phyloP scores from a whole-genome alignment of 1,284 basidiomycete genomes.

The Trichosporon asahii region DNA sequence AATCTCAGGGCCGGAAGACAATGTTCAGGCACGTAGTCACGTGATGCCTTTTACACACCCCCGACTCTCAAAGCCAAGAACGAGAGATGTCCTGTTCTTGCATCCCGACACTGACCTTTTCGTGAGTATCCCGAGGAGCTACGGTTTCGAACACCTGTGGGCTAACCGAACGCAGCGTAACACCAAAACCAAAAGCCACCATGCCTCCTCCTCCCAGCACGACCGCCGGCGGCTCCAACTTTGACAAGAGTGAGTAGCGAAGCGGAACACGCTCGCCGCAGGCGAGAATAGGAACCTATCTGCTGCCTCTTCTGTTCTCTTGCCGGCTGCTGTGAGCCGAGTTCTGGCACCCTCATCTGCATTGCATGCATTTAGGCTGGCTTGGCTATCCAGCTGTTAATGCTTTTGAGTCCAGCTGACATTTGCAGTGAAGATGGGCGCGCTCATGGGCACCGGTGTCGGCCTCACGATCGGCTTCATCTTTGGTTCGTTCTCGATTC shows the following conservation, averaged over 20 bases:
- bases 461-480: slow-evolving; percentile 94
- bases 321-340: too few relatives aligned
- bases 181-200: slow-evolving; percentile 14
- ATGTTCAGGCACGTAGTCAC: not conserved
- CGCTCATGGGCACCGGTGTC: slow-evolving; percentile 81
- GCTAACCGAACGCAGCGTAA: not conserved
- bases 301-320: too few relatives aligned
- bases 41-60: not conserved
- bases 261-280: not conserved
- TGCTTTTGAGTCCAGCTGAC: too few relatives aligned
- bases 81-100: not conserved
- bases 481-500: slow-evolving; percentile 71
- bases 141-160: not conserved
- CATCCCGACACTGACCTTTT: not conserved
- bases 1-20: not conserved
- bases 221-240: slow-evolving; percentile 40
- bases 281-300: not conserved
- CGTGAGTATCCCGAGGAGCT: not conserved
- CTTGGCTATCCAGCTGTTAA: too few relatives aligned
- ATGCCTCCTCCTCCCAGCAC: slow-evolving; percentile 50
- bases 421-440: slow-evolving; percentile 71
- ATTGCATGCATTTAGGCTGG: too few relatives aligned
- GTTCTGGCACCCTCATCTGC: too few relatives aligned
- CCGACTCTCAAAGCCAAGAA: not conserved
- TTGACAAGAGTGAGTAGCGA: slow-evolving; percentile 45